These are phyloP conservation scores for Lophiotrema nucula DNA, from an alignment of 495 filamentous ascomycete species.

Conservation along the genomic window DNA sequence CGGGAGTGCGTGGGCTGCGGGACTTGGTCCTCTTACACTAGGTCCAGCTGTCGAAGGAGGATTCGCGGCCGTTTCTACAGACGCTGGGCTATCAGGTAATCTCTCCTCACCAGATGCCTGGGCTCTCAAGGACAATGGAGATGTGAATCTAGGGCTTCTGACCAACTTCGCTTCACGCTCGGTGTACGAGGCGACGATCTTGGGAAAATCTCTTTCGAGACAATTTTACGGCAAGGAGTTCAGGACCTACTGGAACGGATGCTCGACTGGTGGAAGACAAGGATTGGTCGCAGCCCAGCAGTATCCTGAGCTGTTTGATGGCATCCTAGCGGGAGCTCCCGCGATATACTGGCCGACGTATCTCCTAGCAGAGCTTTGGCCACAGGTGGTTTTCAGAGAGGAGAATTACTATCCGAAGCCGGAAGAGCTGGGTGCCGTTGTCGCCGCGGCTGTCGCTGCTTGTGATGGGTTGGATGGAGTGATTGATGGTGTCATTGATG, in stretches of 20 bases:
- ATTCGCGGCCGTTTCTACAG: not conserved
- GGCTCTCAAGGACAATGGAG: conserved; percentile 28
- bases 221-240: not conserved
- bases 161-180: conserved; percentile 7
- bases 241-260: not conserved
- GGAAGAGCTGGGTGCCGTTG: conserved; percentile 33
- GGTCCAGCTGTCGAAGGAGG: conserved; percentile 6
- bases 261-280: not conserved
- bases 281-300: not conserved
- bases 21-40: not conserved
- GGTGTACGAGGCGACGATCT: not conserved
- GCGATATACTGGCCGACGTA: conserved; percentile 39
- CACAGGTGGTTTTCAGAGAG: conserved; percentile 36
- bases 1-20: conserved; percentile 1
- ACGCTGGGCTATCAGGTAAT: not conserved
- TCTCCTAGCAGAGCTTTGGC: conserved; percentile 37
- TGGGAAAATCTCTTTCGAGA: not conserved
- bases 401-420: conserved; percentile 13
- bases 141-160: conserved; percentile 33
- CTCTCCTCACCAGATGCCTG: not conserved
- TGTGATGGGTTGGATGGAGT: conserved; percentile 23
- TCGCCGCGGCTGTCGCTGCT: conserved; percentile 5
- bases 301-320: not conserved
- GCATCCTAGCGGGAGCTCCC: not conserved
- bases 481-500: conserved; percentile 15